Evolutionary conservation across 2,329 filamentous ascomycete genomes (phyloP), one percentile per base, ranked within the genome.

Genomic region (Nemania bipapillata): DNA sequence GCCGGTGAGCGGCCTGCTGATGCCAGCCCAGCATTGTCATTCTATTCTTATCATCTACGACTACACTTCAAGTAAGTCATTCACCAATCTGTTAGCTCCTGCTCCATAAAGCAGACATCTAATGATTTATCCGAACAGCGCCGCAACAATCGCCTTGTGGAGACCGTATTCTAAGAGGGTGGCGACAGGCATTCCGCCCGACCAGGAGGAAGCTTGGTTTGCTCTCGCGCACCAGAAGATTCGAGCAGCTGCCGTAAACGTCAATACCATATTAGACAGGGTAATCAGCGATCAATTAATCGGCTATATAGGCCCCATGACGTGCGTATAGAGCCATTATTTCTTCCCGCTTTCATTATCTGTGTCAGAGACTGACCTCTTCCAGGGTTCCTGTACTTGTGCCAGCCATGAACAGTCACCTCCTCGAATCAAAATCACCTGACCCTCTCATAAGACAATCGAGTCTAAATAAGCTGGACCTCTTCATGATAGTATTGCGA

Each of bases 381-480:
- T 37, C 7, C 28, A 68, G 66, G 12, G 66, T 68, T 2, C 66
- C 66, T 15, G 15, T 68, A 22, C 66, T 68, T 52, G 66, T 68
- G 24, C 66, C 66, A 32, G 66, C 62, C 20, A 68, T 68, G 66
- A 65, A 65, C 30, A 68, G 66, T 8, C 66, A 68, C 56, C 66
- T 68, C 32, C 50, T 68, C 20, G 66, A 68, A 49, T 68, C 66
- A 1, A 68, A 68, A 30, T 68, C 66, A 15, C 15, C 55, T 4
- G 66, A 68, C 20, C 66, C 66, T n/a, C 66, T 68, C 28, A 68
- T 68, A 65, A 50, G 66, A 42, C 61, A 68, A 17, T 68, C 66
- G 22, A 68, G 66, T 35, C 61, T 68, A n/a, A 60, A 68, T 20
- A 68, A 68, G 28, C 61, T 68, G 17, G 66, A 68, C 20, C 59